A percentile compares a stretch with the other conserved stretches of the same genome.
Conservation (phyloP, 1,284 basidiomycete species). For the Naganishia sp. region DNA sequence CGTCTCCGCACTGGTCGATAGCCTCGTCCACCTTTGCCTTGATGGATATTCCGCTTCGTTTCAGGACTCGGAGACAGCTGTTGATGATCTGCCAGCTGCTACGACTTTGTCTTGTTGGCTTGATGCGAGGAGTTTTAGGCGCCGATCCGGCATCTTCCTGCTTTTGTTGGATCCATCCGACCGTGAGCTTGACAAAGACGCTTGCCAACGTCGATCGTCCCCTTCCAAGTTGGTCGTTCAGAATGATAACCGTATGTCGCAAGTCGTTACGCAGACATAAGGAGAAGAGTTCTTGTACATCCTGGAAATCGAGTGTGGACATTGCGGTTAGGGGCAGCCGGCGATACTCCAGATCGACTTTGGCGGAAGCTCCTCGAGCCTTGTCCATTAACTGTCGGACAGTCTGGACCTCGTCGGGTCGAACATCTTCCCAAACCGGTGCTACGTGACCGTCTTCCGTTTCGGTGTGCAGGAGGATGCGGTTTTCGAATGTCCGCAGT, state of each 20-base stretch:
- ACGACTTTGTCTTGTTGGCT: conserved; percentile 35
- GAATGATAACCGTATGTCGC: conserved; percentile 73
- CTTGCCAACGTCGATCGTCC: conserved; percentile 91
- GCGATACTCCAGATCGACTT: conserved; percentile 70
- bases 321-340: conserved; percentile 86
- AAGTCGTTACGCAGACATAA: conserved; percentile 75
- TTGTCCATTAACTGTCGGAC: conserved; percentile 86
- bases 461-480: conserved; percentile 87
- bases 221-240: conserved; percentile 94
- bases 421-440: conserved; percentile 92
- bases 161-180: conserved; percentile 68
- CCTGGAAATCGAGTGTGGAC: conserved; percentile 57
- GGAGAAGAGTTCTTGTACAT: conserved; percentile 70
- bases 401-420: conserved; percentile 73
- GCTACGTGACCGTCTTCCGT: conserved; percentile 83
- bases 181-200: conserved; percentile 81
- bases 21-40: conserved; percentile 87
- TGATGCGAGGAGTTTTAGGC: conserved; percentile 33
- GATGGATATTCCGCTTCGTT: conserved; percentile 79
- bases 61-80: conserved; percentile 79
- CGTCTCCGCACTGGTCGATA: conserved; percentile 81
- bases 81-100: conserved; percentile 67
- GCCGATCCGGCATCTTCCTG: conserved; percentile 29
- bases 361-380: conserved; percentile 53
- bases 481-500: conserved; percentile 77